Evolutionary conservation across 441 rosid species (phyloP).

Genomic region (Croton laevigatus): DNA sequence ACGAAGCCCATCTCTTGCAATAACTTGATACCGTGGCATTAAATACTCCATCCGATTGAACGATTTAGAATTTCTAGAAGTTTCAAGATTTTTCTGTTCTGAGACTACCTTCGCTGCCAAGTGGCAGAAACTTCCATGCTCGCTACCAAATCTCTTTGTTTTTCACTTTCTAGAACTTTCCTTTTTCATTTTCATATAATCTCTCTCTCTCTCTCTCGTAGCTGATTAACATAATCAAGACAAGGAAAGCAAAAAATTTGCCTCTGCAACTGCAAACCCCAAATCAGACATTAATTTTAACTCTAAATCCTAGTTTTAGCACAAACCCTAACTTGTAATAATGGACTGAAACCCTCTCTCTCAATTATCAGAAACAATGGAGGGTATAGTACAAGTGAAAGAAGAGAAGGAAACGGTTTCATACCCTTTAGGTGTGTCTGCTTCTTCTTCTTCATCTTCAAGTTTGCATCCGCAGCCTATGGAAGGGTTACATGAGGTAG

Average conservation of each 20-base stretch:
- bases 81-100: neutral
- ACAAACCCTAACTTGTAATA: neutral
- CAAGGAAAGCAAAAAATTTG: neutral
- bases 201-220: neutral
- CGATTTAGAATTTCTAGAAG: neutral
- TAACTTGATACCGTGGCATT: too few relatives aligned
- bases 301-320: neutral
- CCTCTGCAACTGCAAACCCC: neutral
- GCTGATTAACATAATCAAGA: neutral
- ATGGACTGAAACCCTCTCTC: neutral
- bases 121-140: neutral
- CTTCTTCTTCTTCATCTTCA: constrained; percentile 50
- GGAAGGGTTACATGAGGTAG: constrained; percentile 66
- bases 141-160: neutral
- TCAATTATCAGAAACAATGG: constrained; percentile 31
- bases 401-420: constrained; percentile 49
- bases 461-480: constrained; percentile 51
- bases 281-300: neutral
- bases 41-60: neutral
- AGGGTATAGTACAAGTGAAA: constrained; percentile 31
- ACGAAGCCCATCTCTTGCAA: too few relatives aligned
- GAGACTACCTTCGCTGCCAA: neutral
- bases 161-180: neutral
- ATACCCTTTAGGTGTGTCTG: constrained; percentile 12
- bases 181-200: neutral